A percentile compares a stretch with the other conserved stretches of the same genome.
These are phyloP conservation scores for Cubamyces lactineus DNA, from an alignment of 768 basidiomycete species.

Conservation along the genomic window DNA sequence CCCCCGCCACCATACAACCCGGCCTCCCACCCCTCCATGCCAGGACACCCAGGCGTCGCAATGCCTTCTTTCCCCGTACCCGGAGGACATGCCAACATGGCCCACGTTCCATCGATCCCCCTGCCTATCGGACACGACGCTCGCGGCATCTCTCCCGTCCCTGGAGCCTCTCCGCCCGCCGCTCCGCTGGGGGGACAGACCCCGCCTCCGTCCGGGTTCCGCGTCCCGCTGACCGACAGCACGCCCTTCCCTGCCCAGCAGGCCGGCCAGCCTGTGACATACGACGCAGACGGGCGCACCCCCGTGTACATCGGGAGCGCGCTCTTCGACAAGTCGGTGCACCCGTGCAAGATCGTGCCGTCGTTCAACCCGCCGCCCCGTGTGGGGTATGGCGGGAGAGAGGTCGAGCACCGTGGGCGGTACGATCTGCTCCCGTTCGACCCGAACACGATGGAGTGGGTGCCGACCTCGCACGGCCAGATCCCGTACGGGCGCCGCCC, in stretches of 20 bases:
- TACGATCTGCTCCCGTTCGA: slow-evolving; percentile 79
- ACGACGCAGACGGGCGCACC: slow-evolving; percentile 57
- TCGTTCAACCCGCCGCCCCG: slow-evolving; percentile 52
- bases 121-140: background rate
- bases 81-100: slow-evolving; percentile 1
- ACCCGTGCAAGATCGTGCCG: slow-evolving; percentile 82
- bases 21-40: background rate
- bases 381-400: slow-evolving; percentile 67
- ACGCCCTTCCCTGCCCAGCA: slow-evolving; percentile 45
- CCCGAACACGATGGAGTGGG: slow-evolving; percentile 72
- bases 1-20: background rate
- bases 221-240: slow-evolving; percentile 54
- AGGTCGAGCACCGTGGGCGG: slow-evolving; percentile 62
- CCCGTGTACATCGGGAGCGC: slow-evolving; percentile 79
- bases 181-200: slow-evolving; percentile 16
- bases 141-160: slow-evolving; percentile 1
- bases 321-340: slow-evolving; percentile 63
- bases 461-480: slow-evolving; percentile 59
- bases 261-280: slow-evolving; percentile 53
- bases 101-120: slow-evolving; percentile 18
- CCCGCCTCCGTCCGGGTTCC: slow-evolving; percentile 67
- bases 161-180: slow-evolving; percentile 5
- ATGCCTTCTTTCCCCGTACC: slow-evolving; percentile 18
- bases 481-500: slow-evolving; percentile 61
- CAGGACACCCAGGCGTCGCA: background rate